Conservation (phyloP, 306 rosid species). For the Lathyrus sativus region DNA sequence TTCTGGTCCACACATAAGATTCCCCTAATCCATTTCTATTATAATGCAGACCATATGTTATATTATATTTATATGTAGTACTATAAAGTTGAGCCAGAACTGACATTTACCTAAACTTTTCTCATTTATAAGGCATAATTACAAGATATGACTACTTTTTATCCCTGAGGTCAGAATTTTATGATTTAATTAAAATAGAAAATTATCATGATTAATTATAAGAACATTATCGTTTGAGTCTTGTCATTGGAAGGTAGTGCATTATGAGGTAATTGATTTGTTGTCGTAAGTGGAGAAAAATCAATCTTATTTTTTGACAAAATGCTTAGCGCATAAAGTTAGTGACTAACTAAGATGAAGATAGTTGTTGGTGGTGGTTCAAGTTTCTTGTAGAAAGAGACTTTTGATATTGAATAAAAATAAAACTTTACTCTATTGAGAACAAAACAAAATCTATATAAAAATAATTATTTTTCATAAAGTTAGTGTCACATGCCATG, state of each 20-base stretch:
- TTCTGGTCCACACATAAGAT: slow-evolving; percentile 26
- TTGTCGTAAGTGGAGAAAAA: slow-evolving; percentile 23
- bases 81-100: slow-evolving; percentile 28
- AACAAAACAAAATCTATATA: slow-evolving; percentile 3
- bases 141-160: slow-evolving; percentile 12
- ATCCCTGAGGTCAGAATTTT: slow-evolving; percentile 8
- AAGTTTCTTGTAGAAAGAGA: slow-evolving; percentile 27
- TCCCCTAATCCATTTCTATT: slow-evolving; percentile 26
- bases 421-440: slow-evolving; percentile 17
- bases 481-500: slow-evolving; percentile 20
- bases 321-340: slow-evolving; percentile 29
- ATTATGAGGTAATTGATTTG: slow-evolving; percentile 31
- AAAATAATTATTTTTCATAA: neutral
- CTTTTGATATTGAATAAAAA: slow-evolving; percentile 21
- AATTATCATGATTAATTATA: slow-evolving; percentile 13
- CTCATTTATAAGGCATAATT: slow-evolving; percentile 3
- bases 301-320: slow-evolving; percentile 29
- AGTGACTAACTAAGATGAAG: slow-evolving; percentile 16
- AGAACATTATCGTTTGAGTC: slow-evolving; percentile 7
- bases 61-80: slow-evolving; percentile 7
- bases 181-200: slow-evolving; percentile 20
- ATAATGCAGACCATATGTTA: slow-evolving; percentile 7
- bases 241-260: slow-evolving; percentile 23
- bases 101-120: slow-evolving; percentile 27
- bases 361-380: slow-evolving; percentile 11